Conservation (phyloP, 2,329 filamentous ascomycete species). For the Arthrobotrys iridis region DNA sequence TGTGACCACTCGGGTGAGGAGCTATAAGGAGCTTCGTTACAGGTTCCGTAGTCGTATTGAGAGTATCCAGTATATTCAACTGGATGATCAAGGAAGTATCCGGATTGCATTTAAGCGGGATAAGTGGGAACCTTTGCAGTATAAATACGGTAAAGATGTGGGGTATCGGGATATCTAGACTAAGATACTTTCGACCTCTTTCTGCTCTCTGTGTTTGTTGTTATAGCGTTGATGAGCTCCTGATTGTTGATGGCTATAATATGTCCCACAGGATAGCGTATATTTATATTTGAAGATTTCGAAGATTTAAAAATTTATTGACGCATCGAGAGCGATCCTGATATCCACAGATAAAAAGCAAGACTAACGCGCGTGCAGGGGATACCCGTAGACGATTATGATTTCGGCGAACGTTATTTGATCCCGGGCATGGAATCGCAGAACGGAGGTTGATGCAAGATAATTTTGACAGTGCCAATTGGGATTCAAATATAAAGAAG, state of each 20-base stretch:
- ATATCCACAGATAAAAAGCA: constrained; percentile 29
- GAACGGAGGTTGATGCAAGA: constrained; percentile 9
- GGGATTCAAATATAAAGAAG: constrained; percentile 12
- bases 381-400: constrained; percentile 4
- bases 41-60: constrained; percentile 35
- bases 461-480: neutral
- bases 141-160: constrained; percentile 48
- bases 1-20: neutral
- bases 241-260: constrained; percentile 24
- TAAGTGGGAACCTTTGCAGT: constrained; percentile 24
- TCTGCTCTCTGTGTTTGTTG: neutral
- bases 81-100: constrained; percentile 24
- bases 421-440: constrained; percentile 1
- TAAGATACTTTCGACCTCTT: constrained; percentile 8
- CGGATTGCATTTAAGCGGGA: constrained; percentile 43
- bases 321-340: constrained; percentile 10
- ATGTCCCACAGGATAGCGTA: constrained; percentile 33
- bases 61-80: constrained; percentile 36
- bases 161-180: constrained; percentile 36
- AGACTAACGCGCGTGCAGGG: constrained; percentile 6
- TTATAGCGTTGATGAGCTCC: constrained; percentile 2
- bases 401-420: constrained; percentile 19
- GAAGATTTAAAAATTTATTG: constrained; percentile 14
- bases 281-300: constrained; percentile 36
- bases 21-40: constrained; percentile 17